Evolutionary conservation across 148 eudicot species (phyloP).

Genomic region (Chenopodium quinoa): DNA sequence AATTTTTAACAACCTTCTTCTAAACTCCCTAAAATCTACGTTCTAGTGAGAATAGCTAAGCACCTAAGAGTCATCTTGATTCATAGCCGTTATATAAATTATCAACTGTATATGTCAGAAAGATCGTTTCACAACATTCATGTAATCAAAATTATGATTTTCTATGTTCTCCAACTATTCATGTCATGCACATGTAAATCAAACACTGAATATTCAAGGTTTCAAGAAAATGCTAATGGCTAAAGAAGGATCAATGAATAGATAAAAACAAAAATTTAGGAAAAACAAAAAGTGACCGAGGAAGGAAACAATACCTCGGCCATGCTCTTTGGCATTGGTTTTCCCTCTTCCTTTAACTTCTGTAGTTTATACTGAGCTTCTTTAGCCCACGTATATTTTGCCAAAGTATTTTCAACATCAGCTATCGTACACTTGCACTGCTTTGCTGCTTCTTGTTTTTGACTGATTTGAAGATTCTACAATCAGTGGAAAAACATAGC

Average conservation of each 20-base stretch:
- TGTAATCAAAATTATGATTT: neutral
- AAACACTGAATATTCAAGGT: neutral
- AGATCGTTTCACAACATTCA: neutral
- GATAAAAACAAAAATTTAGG: no score
- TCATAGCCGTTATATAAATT: no score
- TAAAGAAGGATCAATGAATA: no score
- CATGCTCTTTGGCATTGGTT: conserved; percentile 71
- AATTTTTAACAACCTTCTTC: no score
- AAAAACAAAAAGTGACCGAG: neutral
- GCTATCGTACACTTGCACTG: conserved; percentile 68
- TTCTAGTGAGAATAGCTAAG: no score
- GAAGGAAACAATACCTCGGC: conserved; percentile 55
- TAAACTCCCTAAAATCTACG: no score
- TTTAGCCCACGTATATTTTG: conserved; percentile 81
- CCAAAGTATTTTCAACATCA: conserved; percentile 59
- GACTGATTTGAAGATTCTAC: conserved; percentile 68
- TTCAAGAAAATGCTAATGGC: neutral
- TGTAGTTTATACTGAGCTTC: conserved; percentile 71
- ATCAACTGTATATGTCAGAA: neutral
- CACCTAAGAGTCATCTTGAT: no score
- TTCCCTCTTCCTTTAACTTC: conserved; percentile 81
- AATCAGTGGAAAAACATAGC: conserved; percentile 25
- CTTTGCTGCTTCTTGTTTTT: conserved; percentile 85
- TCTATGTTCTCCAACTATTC: neutral
- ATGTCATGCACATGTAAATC: neutral